These are phyloP conservation scores for Nidularia pulvinata DNA, from an alignment of 768 basidiomycete genomes.

Conservation along the genomic window DNA sequence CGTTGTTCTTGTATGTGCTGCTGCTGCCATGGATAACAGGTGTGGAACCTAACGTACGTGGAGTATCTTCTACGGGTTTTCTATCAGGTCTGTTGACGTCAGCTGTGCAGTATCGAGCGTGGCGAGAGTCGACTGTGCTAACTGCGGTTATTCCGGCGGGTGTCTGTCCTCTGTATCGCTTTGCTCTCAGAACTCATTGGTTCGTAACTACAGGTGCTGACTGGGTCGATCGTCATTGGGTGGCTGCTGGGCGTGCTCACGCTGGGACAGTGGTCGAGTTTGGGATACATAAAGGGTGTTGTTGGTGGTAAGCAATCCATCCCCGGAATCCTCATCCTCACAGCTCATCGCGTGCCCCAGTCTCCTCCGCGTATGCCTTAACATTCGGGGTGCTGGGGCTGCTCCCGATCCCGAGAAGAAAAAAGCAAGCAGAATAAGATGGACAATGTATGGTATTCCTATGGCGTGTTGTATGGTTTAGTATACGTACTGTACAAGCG, in stretches of 20 bases:
- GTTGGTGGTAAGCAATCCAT: constrained; percentile 52
- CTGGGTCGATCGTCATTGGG: constrained; percentile 66
- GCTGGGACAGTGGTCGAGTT: constrained; percentile 63
- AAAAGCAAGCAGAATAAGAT: constrained; percentile 10
- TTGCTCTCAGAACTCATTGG: constrained; percentile 1
- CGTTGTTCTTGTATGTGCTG: constrained; percentile 74
- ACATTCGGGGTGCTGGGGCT: constrained; percentile 76
- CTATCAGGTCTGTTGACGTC: background rate
- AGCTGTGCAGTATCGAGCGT: constrained; percentile 53
- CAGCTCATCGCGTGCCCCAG: constrained; percentile 28
- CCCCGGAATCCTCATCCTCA: background rate
- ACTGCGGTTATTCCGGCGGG: constrained; percentile 67
- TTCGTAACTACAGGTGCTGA: constrained; percentile 40
- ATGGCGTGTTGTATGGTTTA: no score
- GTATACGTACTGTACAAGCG: no score
- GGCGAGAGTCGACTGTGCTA: constrained; percentile 70
- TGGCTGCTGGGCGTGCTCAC: constrained; percentile 64
- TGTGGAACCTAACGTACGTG: constrained; percentile 66
- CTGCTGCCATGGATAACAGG: constrained; percentile 67
- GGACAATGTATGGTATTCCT: background rate
- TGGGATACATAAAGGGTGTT: constrained; percentile 65
- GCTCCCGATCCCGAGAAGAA: constrained; percentile 59
- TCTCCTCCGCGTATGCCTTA: constrained; percentile 68
- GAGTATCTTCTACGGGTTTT: background rate
- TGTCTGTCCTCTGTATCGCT: background rate